A percentile compares a stretch with the other conserved stretches of the same genome.
Conservation (phyloP, 495 filamentous ascomycete genomes). For the Xylaria flabelliformis region DNA sequence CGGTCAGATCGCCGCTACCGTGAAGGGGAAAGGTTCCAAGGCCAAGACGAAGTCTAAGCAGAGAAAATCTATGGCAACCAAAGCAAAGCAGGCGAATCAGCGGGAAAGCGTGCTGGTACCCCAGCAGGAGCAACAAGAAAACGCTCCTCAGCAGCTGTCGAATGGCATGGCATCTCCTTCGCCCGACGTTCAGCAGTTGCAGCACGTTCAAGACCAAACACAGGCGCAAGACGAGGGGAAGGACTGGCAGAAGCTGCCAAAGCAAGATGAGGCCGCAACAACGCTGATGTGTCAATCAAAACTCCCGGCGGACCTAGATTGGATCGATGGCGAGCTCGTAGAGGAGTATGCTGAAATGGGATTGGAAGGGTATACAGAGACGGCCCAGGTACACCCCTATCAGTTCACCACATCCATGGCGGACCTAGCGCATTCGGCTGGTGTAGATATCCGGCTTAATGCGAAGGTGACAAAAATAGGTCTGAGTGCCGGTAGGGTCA, state of each 20-base stretch:
- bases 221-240: slow-evolving; percentile 32
- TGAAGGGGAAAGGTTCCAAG: slow-evolving; percentile 45
- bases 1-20: slow-evolving; percentile 71
- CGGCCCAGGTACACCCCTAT: slow-evolving; percentile 93
- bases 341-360: slow-evolving; percentile 85
- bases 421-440: slow-evolving; percentile 74
- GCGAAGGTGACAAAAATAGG: slow-evolving; percentile 57
- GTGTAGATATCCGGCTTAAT: slow-evolving; percentile 73
- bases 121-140: slow-evolving; percentile 29
- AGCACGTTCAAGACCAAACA: not conserved
- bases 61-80: slow-evolving; percentile 36
- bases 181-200: not conserved
- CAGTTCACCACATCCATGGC: slow-evolving; percentile 91
- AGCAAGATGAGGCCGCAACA: slow-evolving; percentile 69
- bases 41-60: slow-evolving; percentile 31
- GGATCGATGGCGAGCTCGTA: slow-evolving; percentile 74
- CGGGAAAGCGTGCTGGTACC: slow-evolving; percentile 23
- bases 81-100: slow-evolving; percentile 38
- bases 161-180: not conserved
- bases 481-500: slow-evolving; percentile 64
- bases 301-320: slow-evolving; percentile 83
- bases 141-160: not conserved
- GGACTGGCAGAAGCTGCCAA: slow-evolving; percentile 69
- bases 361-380: slow-evolving; percentile 64
- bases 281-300: slow-evolving; percentile 64